These are phyloP conservation scores for Cyclotella atomus DNA, from an alignment of 108 stramenopile genomes.

Conservation along the genomic window DNA sequence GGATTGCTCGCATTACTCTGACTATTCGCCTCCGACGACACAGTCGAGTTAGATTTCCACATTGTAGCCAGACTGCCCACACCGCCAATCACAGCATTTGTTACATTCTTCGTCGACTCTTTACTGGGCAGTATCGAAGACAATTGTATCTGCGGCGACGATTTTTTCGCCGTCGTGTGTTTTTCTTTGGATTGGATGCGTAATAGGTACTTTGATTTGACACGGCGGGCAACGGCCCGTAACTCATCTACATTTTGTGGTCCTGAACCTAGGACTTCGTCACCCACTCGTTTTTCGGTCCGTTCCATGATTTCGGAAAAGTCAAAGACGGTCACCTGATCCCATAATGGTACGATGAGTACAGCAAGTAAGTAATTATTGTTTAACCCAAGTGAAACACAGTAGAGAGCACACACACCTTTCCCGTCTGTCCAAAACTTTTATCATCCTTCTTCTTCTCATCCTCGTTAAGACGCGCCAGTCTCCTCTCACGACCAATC, in stretches of 20 bases:
- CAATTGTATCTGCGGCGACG: neutral
- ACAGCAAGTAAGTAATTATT: neutral
- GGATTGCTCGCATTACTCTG: neutral
- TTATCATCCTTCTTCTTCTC: conserved; percentile 30
- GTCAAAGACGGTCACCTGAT: conserved; percentile 87
- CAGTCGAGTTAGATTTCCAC: conserved; percentile 3
- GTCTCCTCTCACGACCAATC: conserved; percentile 44
- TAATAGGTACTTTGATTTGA: conserved; percentile 63
- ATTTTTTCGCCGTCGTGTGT: conserved; percentile 44
- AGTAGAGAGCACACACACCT: conserved; percentile 18
- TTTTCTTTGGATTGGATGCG: conserved; percentile 49
- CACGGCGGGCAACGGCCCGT: conserved; percentile 58
- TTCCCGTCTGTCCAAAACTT: conserved; percentile 21
- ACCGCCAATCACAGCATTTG: conserved; percentile 30
- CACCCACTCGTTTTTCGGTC: conserved; percentile 77
- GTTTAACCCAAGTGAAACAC: neutral
- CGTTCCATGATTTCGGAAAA: conserved; percentile 81
- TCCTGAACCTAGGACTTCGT: conserved; percentile 82
- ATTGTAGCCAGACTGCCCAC: conserved; percentile 39
- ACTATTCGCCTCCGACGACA: neutral
- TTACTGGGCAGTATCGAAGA: conserved; percentile 17
- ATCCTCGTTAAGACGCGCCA: conserved; percentile 16
- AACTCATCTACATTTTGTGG: conserved; percentile 82
- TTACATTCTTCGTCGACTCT: conserved; percentile 43
- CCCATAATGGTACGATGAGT: neutral